Evolutionary conservation across 495 filamentous ascomycete species (phyloP).

Genomic region (Echria macrotheca): DNA sequence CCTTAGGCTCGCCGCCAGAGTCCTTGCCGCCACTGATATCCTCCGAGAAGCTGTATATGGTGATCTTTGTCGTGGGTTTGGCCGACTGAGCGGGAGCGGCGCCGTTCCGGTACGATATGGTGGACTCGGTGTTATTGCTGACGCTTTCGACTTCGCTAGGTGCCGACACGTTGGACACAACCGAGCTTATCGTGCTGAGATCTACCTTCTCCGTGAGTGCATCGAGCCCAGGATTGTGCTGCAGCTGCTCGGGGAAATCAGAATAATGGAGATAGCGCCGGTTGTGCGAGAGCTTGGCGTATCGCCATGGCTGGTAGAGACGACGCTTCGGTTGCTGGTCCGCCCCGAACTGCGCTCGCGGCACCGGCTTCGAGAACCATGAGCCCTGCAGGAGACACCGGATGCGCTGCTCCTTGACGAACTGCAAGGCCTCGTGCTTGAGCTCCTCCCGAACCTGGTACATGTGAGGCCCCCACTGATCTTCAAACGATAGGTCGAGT

Average conservation of each 20-base stretch:
- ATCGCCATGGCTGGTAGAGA: constrained; percentile 61
- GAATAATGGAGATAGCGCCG: constrained; percentile 84
- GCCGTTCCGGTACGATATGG: constrained; percentile 23
- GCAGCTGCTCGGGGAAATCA: constrained; percentile 66
- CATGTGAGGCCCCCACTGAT: constrained; percentile 88
- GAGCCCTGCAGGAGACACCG: constrained; percentile 83
- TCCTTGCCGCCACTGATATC: constrained; percentile 18
- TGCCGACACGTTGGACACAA: constrained; percentile 85
- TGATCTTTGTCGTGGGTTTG: constrained; percentile 75
- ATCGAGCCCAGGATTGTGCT: constrained; percentile 66
- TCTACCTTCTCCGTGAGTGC: constrained; percentile 78
- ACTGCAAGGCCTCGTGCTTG: constrained; percentile 85
- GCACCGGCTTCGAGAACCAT: constrained; percentile 71
- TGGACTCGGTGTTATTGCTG: constrained; percentile 20
- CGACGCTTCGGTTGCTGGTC: constrained; percentile 31
- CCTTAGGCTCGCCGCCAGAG: constrained; percentile 33
- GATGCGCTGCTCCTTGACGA: constrained; percentile 93
- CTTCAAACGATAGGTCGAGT: constrained; percentile 84
- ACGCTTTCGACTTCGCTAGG: constrained; percentile 40
- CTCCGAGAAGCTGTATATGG: constrained; percentile 69
- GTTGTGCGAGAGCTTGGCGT: constrained; percentile 85
- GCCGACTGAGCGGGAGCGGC: constrained; percentile 22
- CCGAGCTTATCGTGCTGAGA: constrained; percentile 80
- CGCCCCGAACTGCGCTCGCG: constrained; percentile 25
- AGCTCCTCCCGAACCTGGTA: constrained; percentile 87